Evolutionary conservation across 768 basidiomycete genomes (phyloP), one percentile per base, ranked within the genome.

Genomic region (Boletus subcaerulescens): DNA sequence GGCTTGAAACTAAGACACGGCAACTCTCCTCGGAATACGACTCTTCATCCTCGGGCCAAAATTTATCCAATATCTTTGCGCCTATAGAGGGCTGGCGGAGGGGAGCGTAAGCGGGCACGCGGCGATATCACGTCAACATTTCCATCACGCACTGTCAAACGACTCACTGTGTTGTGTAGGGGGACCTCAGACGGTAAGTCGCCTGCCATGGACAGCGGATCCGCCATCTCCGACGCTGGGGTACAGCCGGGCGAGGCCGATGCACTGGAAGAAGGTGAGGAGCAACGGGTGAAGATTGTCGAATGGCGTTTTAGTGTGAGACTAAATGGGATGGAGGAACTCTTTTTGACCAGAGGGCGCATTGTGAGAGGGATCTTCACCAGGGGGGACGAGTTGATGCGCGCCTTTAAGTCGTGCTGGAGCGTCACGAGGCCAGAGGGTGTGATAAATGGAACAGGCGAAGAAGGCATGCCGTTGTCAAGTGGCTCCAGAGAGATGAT

Each of bases 1-100:
- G 41, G 33, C 49, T 53, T 35, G 48, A 41, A 18, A 35, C 56
- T 10, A 54, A 43, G 18, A 32, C 35, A 26, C 12, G 52, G 58
- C 43, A 47, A 58, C 53, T 59, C 57, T 61, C 67, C 61, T 63
- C 63, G 53, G 59, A 48, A 32, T 26, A 52, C 8, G 32, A 35
- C 6, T 50, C 45, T 39, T 69, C 69, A 24, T 69, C 70, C 53
- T 69, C 64, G 48, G 70, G 68, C 65, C 68, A 71, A 57, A 70
- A 70, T 2, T 58, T 56, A 32, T 71, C 70, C 18, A 65, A 29
- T 0, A 70, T 70, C 57, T 65, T 70, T 4, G 60, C 48, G 29
- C 68, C 68, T 51, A 71, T 60, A 10, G 54, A 47, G 20, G 66
- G 68, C 68, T 70, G 45, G 33, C 18, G 26, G 24, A 45, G 26